Base-by-base conservation (phyloP, 352 stramenopile species). In the Phytophthora ohioensis region DNA sequence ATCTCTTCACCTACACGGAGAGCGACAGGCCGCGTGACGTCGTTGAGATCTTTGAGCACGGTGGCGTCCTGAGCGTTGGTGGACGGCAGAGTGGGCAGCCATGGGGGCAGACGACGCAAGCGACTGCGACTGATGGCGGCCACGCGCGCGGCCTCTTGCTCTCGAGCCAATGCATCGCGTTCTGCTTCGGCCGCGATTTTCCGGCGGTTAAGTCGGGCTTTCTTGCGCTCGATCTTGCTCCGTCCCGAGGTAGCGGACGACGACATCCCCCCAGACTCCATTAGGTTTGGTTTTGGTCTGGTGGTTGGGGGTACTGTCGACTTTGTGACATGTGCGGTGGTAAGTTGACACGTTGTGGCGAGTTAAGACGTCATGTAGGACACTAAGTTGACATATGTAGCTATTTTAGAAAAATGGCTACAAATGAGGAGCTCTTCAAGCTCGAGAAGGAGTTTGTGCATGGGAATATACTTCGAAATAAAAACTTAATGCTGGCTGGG, bases 1-100 rank as follows among this genome's bases (percentile, higher is more conserved):
- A 95, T 91, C 57, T 95, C 88, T 3, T 82, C 65, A 3, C 86
- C 82, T 11, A 93, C 67, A 39, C 76, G 63, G 3, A 71, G 39
- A 3, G 69, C 53, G 2, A 79, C 45, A 12, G 73, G 56, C 7
- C 58, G 30, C 3, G 57, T n/a, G 0, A 34, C 4, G 36, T 76
- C 73, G 45, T 83, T 83, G 9, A 78, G 58, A 2, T 65, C 54
- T 12, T 51, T 43, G 9, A 81, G 36, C 3, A 77, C 52, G 4
- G 66, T 49, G 12, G 32, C 65, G 51, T 75, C 62, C 9, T 69
- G 45, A 12, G 5, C 7, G 42, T 77, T 69, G 13, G 61, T 67
- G 30, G 66, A 71, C 4, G 66, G 65, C 9, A 74, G 47, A 4
- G 73, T 57, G 21, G 73, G 58, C n/a, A 78, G 66, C 74, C 70